Evolutionary conservation across 305 asterid genomes (phyloP).

Genomic region (Plantago lanceolata): DNA sequence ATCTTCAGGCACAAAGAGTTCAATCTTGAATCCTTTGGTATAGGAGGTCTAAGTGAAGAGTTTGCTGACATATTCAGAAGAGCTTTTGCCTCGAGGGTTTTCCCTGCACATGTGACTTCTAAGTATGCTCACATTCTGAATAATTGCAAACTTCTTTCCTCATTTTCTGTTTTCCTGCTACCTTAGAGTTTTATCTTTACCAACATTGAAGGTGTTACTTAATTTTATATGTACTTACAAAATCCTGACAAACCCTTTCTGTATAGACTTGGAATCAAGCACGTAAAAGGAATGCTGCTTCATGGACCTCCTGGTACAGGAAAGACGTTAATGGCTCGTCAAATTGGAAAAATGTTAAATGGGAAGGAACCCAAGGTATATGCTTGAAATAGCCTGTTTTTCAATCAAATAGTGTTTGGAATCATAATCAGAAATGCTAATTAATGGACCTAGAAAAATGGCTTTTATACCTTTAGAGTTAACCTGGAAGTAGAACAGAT

Average conservation of each 20-base stretch:
- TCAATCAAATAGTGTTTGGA: too few relatives aligned
- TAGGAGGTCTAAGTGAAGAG: conserved; percentile 96
- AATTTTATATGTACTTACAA: conserved; percentile 18
- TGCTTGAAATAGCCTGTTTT: conserved; percentile 6
- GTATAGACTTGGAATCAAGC: conserved; percentile 90
- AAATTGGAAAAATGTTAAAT: conserved; percentile 93
- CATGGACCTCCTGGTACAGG: conserved; percentile 99
- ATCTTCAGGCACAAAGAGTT: conserved; percentile 90
- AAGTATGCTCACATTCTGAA: conserved; percentile 51
- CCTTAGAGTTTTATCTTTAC: conserved; percentile 8
- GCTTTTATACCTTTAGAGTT: background rate
- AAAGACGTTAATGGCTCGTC: conserved; percentile 98
- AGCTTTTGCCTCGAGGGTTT: conserved; percentile 99
- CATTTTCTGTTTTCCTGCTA: conserved; percentile 19
- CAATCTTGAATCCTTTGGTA: conserved; percentile 84
- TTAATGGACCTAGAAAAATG: background rate
- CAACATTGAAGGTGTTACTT: background rate
- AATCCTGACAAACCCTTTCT: conserved; percentile 20
- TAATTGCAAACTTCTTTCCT: conserved; percentile 15
- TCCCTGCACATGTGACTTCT: conserved; percentile 90
- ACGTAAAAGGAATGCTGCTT: conserved; percentile 98
- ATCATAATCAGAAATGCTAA: too few relatives aligned
- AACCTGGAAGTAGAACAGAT: background rate
- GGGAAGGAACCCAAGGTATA: conserved; percentile 98
- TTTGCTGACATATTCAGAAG: conserved; percentile 97